Percentiles rank a stretch among this genome's conserved stretches.
Conservation (phyloP, 768 basidiomycete species). For the Leccinellum rugosiceps region DNA sequence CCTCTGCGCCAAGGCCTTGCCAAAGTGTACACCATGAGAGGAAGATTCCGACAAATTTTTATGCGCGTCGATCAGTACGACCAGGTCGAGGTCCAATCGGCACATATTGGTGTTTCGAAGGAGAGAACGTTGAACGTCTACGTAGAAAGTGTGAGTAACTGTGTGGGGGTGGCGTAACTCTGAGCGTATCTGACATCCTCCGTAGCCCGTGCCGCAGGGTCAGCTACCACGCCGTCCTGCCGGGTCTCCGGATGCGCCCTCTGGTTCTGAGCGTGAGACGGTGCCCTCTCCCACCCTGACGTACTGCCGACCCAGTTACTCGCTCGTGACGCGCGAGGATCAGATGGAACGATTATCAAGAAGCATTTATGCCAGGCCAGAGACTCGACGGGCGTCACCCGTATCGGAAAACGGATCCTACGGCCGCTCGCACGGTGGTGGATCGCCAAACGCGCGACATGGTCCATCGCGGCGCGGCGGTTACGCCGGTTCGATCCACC, state of each 20-base stretch:
- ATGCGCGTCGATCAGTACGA: conserved; percentile 55
- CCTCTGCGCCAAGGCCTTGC: conserved; percentile 50
- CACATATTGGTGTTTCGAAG: conserved; percentile 54
- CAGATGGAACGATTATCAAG: conserved; percentile 27
- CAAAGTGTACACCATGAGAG: conserved; percentile 61
- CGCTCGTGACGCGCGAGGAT: conserved; percentile 25
- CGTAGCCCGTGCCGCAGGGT: conserved; percentile 26
- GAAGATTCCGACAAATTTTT: conserved; percentile 67
- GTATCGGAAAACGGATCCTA: conserved; percentile 18
- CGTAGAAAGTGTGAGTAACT: conserved; percentile 54
- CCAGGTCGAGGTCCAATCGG: conserved; percentile 46
- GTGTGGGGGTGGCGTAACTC: neutral
- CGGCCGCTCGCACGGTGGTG: conserved; percentile 12
- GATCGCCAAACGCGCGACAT: conserved; percentile 7
- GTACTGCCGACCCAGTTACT: conserved; percentile 3
- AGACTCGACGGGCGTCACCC: conserved; percentile 11
- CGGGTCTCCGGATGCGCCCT: conserved; percentile 8
- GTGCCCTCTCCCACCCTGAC: conserved; percentile 3
- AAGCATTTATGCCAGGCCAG: conserved; percentile 14
- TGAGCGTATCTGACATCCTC: conserved; percentile 6
- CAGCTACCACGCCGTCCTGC: conserved; percentile 25
- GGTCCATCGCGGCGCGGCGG: neutral
- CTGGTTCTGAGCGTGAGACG: conserved; percentile 21
- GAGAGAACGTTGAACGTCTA: conserved; percentile 55
- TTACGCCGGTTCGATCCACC: conserved; percentile 1